These are phyloP conservation scores for Amphirosellinia nigrospora DNA, from an alignment of 495 filamentous ascomycete species.

Conservation along the genomic window DNA sequence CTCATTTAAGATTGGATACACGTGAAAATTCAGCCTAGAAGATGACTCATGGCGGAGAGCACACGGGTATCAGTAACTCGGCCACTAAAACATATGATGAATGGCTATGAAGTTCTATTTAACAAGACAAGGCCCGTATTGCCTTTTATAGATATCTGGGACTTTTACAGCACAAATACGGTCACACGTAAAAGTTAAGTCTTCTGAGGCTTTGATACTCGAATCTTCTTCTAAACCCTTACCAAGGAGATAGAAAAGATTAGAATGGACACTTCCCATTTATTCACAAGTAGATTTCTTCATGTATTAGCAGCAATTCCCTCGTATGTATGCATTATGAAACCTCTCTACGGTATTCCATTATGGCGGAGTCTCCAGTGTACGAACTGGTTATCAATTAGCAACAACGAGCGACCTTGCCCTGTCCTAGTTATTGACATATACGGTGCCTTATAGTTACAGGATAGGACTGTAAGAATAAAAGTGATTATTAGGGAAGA, in stretches of 20 bases:
- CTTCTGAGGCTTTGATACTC: too few species aligned
- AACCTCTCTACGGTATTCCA: neutral
- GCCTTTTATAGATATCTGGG: too few species aligned
- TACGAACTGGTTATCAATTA: neutral
- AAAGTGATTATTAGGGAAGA: too few species aligned
- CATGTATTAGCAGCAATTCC: too few species aligned
- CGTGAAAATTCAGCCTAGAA: neutral
- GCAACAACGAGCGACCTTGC: neutral
- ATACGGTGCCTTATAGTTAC: too few species aligned
- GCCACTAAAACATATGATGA: neutral
- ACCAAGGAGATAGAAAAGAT: too few species aligned
- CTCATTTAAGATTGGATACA: neutral
- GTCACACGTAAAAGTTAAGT: too few species aligned
- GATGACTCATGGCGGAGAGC: neutral
- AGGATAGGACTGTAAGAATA: too few species aligned
- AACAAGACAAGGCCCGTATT: neutral
- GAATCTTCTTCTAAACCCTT: too few species aligned
- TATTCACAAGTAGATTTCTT: too few species aligned
- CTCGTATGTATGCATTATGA: neutral
- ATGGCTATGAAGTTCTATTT: neutral
- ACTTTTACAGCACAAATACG: too few species aligned
- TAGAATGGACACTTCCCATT: too few species aligned
- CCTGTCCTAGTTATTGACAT: neutral
- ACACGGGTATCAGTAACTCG: neutral
- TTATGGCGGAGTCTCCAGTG: neutral